Conservation (phyloP, 805 yeast species). For the Ogataea chonburiensis region DNA sequence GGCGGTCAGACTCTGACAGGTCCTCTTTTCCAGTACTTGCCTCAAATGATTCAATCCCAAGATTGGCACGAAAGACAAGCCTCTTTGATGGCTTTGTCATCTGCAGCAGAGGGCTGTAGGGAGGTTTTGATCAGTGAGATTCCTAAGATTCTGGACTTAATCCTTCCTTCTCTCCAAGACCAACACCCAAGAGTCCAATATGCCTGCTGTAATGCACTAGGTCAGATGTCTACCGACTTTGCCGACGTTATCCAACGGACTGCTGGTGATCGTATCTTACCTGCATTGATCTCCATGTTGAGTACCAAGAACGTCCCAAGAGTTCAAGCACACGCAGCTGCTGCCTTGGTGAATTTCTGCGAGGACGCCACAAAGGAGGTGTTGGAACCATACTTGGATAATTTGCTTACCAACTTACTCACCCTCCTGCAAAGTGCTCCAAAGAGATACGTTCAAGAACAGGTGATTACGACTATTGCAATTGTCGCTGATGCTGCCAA, state of each 20-base stretch:
- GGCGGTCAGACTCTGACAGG: constrained; percentile 83
- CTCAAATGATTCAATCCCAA: constrained; percentile 71
- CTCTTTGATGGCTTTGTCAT: constrained; percentile 92
- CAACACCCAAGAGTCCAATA: constrained; percentile 93
- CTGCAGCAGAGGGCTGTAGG: constrained; percentile 96
- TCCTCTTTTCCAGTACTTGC: constrained; percentile 82
- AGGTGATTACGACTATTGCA: constrained; percentile 93
- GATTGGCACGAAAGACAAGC: constrained; percentile 97
- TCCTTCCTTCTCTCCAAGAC: constrained; percentile 81
- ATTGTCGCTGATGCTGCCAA: constrained; percentile 97
- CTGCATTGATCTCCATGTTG: constrained; percentile 82
- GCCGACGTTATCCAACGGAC: constrained; percentile 84
- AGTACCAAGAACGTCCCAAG: constrained; percentile 74
- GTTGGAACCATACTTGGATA: constrained; percentile 90
- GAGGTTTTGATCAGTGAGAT: constrained; percentile 83
- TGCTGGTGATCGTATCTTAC: constrained; percentile 75
- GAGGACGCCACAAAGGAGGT: constrained; percentile 88
- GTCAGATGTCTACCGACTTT: constrained; percentile 96
- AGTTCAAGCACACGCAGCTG: constrained; percentile 98
- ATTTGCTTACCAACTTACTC: constrained; percentile 68
- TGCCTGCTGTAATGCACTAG: constrained; percentile 95
- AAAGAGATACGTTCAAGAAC: constrained; percentile 93
- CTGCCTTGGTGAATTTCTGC: constrained; percentile 92
- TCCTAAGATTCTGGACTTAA: constrained; percentile 77
- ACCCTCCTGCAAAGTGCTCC: constrained; percentile 73